These are phyloP conservation scores for Plectosphaerella sp. DNA, from an alignment of 2,329 filamentous ascomycete genomes.

Conservation along the genomic window DNA sequence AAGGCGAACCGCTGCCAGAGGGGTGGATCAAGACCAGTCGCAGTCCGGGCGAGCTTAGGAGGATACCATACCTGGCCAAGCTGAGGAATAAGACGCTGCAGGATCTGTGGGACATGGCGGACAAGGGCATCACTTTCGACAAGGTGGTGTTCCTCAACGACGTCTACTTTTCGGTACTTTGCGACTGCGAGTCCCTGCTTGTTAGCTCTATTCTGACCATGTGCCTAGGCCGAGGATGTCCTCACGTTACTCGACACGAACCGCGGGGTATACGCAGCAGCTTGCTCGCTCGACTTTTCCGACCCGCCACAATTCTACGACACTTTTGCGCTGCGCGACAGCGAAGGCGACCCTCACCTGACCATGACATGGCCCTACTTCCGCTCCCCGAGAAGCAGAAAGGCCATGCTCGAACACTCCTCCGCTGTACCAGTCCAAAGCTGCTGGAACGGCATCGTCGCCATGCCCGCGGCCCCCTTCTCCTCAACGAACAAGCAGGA, in stretches of 20 bases:
- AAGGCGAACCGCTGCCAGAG: slow-evolving; percentile 25
- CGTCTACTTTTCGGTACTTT: slow-evolving; percentile 46
- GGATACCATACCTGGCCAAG: slow-evolving; percentile 65
- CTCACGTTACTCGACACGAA: slow-evolving; percentile 52
- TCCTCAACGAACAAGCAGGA: slow-evolving; percentile 29
- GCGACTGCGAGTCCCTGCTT: no score
- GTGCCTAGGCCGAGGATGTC: slow-evolving; percentile 46
- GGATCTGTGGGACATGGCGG: slow-evolving; percentile 48
- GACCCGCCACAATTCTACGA: slow-evolving; percentile 54
- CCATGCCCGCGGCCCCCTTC: slow-evolving; percentile 52
- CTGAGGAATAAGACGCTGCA: slow-evolving; percentile 61
- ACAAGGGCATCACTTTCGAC: slow-evolving; percentile 48
- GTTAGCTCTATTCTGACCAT: neutral
- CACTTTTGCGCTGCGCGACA: slow-evolving; percentile 57
- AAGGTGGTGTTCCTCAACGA: slow-evolving; percentile 61
- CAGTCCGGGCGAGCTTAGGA: slow-evolving; percentile 50
- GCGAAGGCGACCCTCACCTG: slow-evolving; percentile 41
- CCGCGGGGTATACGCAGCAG: slow-evolving; percentile 54
- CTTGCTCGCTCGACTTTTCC: slow-evolving; percentile 57
- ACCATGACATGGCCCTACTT: slow-evolving; percentile 60
- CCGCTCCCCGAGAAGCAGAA: slow-evolving; percentile 40
- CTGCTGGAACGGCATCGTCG: slow-evolving; percentile 43
- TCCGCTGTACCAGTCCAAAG: slow-evolving; percentile 40
- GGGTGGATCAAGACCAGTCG: slow-evolving; percentile 62
- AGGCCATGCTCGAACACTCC: slow-evolving; percentile 44